These are phyloP conservation scores for Medicago ruthenica DNA, from an alignment of 306 rosid species.

Conservation along the genomic window DNA sequence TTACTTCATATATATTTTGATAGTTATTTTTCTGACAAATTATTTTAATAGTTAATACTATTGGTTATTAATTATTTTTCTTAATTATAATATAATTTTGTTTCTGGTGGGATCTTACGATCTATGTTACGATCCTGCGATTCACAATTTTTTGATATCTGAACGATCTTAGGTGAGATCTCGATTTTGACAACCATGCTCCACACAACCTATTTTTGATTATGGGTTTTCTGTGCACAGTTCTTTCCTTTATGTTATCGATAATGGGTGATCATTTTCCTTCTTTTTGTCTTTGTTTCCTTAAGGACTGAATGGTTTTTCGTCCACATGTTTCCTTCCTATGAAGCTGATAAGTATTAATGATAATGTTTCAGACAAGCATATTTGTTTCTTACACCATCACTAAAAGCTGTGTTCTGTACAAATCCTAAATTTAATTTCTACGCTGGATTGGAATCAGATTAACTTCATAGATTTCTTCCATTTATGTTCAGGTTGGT, in stretches of 20 bases:
- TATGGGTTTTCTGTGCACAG: neutral
- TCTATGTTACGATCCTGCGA: too few relatives aligned
- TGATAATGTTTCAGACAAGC: neutral
- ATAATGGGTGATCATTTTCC: neutral
- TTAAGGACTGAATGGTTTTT: neutral
- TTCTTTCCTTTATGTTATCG: neutral
- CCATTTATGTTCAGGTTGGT: slow-evolving; percentile 73
- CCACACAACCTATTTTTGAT: neutral
- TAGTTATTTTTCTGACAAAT: too few relatives aligned
- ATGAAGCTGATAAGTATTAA: neutral
- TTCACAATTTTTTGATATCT: too few relatives aligned
- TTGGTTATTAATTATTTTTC: too few relatives aligned
- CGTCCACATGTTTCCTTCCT: neutral
- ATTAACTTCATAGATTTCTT: slow-evolving; percentile 23
- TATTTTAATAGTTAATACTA: neutral
- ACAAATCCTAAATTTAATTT: slow-evolving; percentile 1
- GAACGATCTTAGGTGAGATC: too few relatives aligned
- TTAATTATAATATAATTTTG: too few relatives aligned
- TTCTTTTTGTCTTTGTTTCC: neutral
- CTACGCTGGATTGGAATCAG: neutral
- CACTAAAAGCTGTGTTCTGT: neutral
- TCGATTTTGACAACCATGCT: too few relatives aligned
- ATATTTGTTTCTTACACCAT: slow-evolving; percentile 8
- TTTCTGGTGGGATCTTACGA: too few relatives aligned
- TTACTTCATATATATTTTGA: too few relatives aligned